phyloP scores from a whole-genome alignment of 208 protist species.

The Porcisia deanei region DNA sequence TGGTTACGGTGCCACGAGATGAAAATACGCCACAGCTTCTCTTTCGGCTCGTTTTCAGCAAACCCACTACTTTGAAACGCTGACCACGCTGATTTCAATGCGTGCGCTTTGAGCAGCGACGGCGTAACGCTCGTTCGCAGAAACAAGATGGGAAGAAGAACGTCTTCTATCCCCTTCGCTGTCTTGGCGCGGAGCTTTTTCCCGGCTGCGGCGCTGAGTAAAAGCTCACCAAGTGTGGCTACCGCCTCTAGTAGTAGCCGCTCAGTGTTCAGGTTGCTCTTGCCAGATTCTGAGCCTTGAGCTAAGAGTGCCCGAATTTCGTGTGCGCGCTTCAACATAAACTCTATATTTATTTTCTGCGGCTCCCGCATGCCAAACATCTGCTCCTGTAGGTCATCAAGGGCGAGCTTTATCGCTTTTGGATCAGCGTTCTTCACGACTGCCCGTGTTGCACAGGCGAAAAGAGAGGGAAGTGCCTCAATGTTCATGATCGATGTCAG shows the following conservation, averaged over 20 bases:
- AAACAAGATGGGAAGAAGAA: slow-evolving; percentile 47
- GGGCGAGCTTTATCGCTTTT: slow-evolving; percentile 7
- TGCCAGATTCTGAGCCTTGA: background rate
- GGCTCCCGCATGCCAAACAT: slow-evolving; percentile 8
- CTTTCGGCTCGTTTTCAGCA: background rate
- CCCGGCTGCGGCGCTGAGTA: slow-evolving; percentile 12
- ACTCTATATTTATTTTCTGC: background rate
- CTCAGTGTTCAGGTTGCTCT: slow-evolving; percentile 15
- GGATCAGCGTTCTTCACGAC: slow-evolving; percentile 3
- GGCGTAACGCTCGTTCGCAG: slow-evolving; percentile 33
- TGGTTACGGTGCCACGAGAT: slow-evolving; percentile 25
- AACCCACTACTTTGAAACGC: slow-evolving; percentile 9
- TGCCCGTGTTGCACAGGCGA: slow-evolving; percentile 19
- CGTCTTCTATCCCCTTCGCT: slow-evolving; percentile 32
- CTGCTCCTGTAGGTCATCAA: slow-evolving; percentile 18
- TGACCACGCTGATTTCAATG: slow-evolving; percentile 14
- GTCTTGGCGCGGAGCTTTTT: slow-evolving; percentile 4
- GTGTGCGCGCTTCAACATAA: background rate
- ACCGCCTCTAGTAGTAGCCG: slow-evolving; percentile 34
- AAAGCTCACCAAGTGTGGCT: slow-evolving; percentile 20
- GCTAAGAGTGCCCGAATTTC: background rate
- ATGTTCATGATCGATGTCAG: slow-evolving; percentile 12
- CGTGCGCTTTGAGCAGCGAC: slow-evolving; percentile 21
- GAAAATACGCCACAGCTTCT: slow-evolving; percentile 16
- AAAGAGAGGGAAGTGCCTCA: slow-evolving; percentile 4